phyloP scores from a whole-genome alignment of 129 eudicot genomes.

The Flaveria brownii region DNA sequence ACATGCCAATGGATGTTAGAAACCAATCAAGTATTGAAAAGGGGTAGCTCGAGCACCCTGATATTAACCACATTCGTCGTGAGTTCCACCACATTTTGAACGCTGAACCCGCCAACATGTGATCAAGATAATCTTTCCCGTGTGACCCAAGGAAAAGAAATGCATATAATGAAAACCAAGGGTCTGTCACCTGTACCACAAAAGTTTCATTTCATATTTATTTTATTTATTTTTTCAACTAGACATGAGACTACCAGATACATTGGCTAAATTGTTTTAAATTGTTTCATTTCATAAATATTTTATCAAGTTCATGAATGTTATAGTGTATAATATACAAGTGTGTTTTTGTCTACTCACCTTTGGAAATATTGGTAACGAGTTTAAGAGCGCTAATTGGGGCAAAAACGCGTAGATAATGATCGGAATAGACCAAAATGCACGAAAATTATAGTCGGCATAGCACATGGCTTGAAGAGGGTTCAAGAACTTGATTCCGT shows the following conservation, averaged over 20 bases:
- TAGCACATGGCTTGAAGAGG: conserved; percentile 46
- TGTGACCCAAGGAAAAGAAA: conserved; percentile 62
- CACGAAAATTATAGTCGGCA: conserved; percentile 34
- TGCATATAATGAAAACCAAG: conserved; percentile 39
- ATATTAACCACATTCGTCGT: conserved; percentile 54
- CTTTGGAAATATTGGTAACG: conserved; percentile 32
- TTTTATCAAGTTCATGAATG: no score
- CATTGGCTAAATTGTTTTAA: no score
- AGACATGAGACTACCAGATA: no score
- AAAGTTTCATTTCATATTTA: background rate
- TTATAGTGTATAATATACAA: background rate
- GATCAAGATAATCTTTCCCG: conserved; percentile 45
- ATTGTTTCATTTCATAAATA: background rate
- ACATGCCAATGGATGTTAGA: conserved; percentile 35
- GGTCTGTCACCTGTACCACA: conserved; percentile 43
- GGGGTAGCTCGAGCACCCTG: conserved; percentile 37
- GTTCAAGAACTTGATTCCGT: conserved; percentile 38
- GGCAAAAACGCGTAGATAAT: conserved; percentile 52
- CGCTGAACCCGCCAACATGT: conserved; percentile 30
- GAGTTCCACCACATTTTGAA: conserved; percentile 52
- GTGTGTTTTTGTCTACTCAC: background rate
- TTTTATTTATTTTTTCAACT: no score
- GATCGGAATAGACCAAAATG: conserved; percentile 49
- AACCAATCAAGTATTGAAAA: conserved; percentile 39
- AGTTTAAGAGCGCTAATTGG: conserved; percentile 40